A percentile compares a stretch with the other conserved stretches of the same genome.
These are phyloP conservation scores for Saturnispora kantuleensis DNA, from an alignment of 805 yeast genomes.

Conservation along the genomic window DNA sequence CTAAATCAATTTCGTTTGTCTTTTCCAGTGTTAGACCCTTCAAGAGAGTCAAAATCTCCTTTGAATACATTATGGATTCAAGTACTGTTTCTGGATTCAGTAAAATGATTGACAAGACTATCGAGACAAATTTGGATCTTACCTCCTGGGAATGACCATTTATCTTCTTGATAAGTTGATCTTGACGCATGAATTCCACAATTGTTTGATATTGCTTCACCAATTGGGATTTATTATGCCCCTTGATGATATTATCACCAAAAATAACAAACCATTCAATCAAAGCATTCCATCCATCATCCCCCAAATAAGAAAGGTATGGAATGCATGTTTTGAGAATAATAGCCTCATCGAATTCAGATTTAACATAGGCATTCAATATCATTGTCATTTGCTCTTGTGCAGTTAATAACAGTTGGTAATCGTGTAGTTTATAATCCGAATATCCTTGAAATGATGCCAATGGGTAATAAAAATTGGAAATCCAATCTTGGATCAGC, in stretches of 20 bases:
- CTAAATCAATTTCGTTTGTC: not conserved
- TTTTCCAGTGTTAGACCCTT: conserved; percentile 10
- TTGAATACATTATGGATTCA: conserved; percentile 18
- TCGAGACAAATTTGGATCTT: conserved; percentile 13
- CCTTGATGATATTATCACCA: conserved; percentile 11
- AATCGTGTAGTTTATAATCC: conserved; percentile 16
- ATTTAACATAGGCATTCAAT: conserved; percentile 8
- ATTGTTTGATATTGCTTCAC: conserved; percentile 9
- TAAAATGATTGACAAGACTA: conserved; percentile 17
- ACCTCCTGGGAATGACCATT: not conserved
- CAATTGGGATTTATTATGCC: conserved; percentile 7
- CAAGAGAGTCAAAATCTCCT: conserved; percentile 19
- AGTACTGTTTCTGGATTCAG: conserved; percentile 20
- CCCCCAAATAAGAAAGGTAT: conserved; percentile 10
- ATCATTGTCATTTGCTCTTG: conserved; percentile 17
- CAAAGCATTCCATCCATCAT: conserved; percentile 13
- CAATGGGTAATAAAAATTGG: conserved; percentile 18
- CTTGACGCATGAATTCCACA: conserved; percentile 18
- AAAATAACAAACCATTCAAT: conserved; percentile 16
- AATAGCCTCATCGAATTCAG: conserved; percentile 6
- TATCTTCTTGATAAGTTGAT: conserved; percentile 13
- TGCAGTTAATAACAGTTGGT: conserved; percentile 12
- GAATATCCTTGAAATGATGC: conserved; percentile 10
- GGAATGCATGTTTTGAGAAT: conserved; percentile 16
- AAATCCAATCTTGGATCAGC: conserved; percentile 15